These are phyloP conservation scores for Phytopythium delawarense DNA, from an alignment of 352 stramenopile species.

Conservation along the genomic window DNA sequence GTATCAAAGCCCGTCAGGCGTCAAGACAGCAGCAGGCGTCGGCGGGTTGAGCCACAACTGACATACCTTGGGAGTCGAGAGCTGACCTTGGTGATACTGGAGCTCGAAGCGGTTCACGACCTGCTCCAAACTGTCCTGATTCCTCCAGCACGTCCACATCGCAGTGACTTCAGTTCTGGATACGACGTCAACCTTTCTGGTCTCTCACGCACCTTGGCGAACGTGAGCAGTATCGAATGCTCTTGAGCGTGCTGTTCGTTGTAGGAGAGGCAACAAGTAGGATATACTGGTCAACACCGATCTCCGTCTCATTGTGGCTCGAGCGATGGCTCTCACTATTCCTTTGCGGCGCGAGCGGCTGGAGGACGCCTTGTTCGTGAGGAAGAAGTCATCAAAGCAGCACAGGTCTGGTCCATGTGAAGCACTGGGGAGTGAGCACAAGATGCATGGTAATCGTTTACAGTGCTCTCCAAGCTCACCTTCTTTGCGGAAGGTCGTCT, in stretches of 20 bases:
- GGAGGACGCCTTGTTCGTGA: constrained; percentile 1
- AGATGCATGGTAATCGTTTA: too few relatives aligned
- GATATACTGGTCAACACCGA: background rate
- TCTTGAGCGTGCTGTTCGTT: constrained; percentile 18
- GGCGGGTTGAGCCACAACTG: background rate
- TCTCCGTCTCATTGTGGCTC: background rate
- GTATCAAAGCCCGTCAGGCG: background rate
- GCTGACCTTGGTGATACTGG: constrained; percentile 18
- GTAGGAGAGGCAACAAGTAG: background rate
- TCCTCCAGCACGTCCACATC: background rate
- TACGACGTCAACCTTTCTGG: background rate
- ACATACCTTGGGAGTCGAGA: constrained; percentile 8
- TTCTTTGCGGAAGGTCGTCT: constrained; percentile 46
- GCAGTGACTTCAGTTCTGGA: background rate
- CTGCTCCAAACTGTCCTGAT: constrained; percentile 24
- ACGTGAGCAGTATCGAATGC: constrained; percentile 14
- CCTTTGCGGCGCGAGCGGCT: constrained; percentile 19
- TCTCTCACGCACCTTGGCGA: constrained; percentile 15
- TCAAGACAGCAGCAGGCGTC: background rate
- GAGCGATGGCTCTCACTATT: constrained; percentile 20
- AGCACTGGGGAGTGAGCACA: too few relatives aligned
- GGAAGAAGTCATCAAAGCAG: constrained; percentile 51
- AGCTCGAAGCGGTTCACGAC: constrained; percentile 24
- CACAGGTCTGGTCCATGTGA: constrained; percentile 32
- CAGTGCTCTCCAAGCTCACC: constrained; percentile 16